These are phyloP conservation scores for Lactarius vividus DNA, from an alignment of 768 basidiomycete species.

Conservation along the genomic window DNA sequence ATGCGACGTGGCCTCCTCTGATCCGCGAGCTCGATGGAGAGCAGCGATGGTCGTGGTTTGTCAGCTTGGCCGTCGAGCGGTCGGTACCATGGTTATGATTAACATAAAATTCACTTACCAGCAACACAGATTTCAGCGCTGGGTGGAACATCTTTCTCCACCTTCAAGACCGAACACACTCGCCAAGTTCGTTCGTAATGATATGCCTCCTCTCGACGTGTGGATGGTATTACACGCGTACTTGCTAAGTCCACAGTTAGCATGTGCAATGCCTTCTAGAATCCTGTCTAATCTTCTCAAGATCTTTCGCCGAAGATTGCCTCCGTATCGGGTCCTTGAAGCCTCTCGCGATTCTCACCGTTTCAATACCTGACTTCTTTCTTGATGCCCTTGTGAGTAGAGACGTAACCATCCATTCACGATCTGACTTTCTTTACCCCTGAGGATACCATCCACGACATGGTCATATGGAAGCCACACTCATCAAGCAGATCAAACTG, in stretches of 20 bases:
- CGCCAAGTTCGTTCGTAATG: constrained; percentile 29
- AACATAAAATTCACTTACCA: neutral
- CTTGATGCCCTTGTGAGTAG: constrained; percentile 17
- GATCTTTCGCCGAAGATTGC: constrained; percentile 32
- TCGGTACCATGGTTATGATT: constrained; percentile 5
- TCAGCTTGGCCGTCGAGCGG: constrained; percentile 41
- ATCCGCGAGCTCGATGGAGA: constrained; percentile 29
- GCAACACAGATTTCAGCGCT: constrained; percentile 37
- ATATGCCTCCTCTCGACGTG: constrained; percentile 40
- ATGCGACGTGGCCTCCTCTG: constrained; percentile 6
- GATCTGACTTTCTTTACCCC: neutral
- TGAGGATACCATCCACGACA: constrained; percentile 29
- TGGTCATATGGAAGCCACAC: constrained; percentile 25
- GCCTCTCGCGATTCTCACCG: neutral
- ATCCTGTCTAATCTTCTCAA: constrained; percentile 2
- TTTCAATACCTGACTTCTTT: constrained; percentile 4
- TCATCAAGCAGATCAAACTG: constrained; percentile 22
- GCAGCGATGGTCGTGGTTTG: constrained; percentile 41
- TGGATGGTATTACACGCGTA: constrained; percentile 47
- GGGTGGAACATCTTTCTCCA: constrained; percentile 30
- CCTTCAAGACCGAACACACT: constrained; percentile 28
- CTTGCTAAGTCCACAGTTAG: constrained; percentile 39
- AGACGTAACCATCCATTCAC: neutral
- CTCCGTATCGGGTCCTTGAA: constrained; percentile 14
- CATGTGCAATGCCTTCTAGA: neutral